Base-by-base conservation (phyloP, 2,329 filamentous ascomycete species). In the Exophiala spinifera region DNA sequence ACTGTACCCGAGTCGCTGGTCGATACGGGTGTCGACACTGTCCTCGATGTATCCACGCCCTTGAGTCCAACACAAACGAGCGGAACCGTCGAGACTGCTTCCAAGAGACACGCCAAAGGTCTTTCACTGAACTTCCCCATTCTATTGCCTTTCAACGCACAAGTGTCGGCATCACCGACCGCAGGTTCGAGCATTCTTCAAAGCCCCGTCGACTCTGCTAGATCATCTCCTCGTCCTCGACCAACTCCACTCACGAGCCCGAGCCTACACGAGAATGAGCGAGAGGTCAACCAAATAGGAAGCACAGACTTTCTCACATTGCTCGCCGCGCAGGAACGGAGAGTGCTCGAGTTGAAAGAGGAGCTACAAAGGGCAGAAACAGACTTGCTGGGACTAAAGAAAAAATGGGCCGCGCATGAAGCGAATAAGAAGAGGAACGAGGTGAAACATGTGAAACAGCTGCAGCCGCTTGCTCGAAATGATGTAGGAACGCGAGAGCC, bases 281-380 rank as follows among this genome's bases (percentile, higher is more conserved):
- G 52, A 19, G 33, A 63, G 63, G 8, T 56, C 65, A 71, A 46
- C 64, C 66, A 65, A 15, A 71, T 75, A 34, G 83, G 86, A 57
- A 76, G 82, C 48, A 81, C 79, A 65, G 79, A 85, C 47, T 88
- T 96, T 65, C 85, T 99, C 61, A 91, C 90, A 57, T 88, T 91
- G 53, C 87, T 99, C 65, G 94, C 94, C 42, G 86, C 89, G 13
- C 91, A 97, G 73, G 94, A 99, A 74, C 82, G 94, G 53, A 85
- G 84, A 62, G 92, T 99, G 1, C 75, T 99, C 53, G 94, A 97
- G 72, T 76, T 99, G 49, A 87, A 86, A 56, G 94, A 99, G 70
- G 92, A 97, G 70, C 77, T 99, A n/a, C 75, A 78, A 20, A 86
- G 85, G 56, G 92, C 94, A 4, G 92, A 99, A 69, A 74, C 76